Percentiles rank a stretch among this genome's conserved stretches.
These are phyloP conservation scores for Acacia melanoxylon DNA, from an alignment of 306 rosid species.

Conservation along the genomic window DNA sequence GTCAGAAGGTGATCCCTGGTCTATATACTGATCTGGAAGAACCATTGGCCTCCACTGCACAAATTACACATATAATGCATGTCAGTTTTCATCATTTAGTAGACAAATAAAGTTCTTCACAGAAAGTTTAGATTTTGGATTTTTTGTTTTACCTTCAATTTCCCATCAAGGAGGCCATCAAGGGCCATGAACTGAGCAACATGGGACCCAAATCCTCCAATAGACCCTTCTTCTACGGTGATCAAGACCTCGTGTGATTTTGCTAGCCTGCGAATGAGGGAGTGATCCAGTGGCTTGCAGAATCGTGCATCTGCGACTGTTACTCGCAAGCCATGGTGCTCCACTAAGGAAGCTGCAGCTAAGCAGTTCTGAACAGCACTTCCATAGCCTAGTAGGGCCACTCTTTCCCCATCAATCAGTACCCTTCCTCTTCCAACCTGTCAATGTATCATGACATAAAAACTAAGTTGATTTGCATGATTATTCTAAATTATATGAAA, in stretches of 20 bases:
- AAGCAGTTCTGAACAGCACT: conserved; percentile 82
- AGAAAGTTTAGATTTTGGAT: background rate
- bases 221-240: conserved; percentile 96
- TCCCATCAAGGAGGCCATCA: conserved; percentile 92
- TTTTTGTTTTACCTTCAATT: conserved; percentile 55
- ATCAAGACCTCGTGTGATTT: conserved; percentile 80
- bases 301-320: conserved; percentile 88
- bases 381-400: conserved; percentile 92
- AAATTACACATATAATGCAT: background rate
- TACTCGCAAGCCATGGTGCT: conserved; percentile 56
- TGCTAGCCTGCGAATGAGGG: conserved; percentile 78
- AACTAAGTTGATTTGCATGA: conserved; percentile 15
- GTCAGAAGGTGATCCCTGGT: conserved; percentile 83
- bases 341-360: conserved; percentile 64
- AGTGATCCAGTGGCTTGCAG: conserved; percentile 87
- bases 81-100: conserved; percentile 13
- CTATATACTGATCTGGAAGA: conserved; percentile 87
- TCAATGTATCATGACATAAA: conserved; percentile 35
- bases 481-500: background rate
- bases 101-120: background rate
- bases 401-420: conserved; percentile 89
- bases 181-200: conserved; percentile 96
- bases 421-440: conserved; percentile 87
- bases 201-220: conserved; percentile 96
- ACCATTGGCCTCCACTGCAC: conserved; percentile 96